Evolutionary conservation across 2,329 filamentous ascomycete species (phyloP).

Genomic region (Lithohypha guttulata): DNA sequence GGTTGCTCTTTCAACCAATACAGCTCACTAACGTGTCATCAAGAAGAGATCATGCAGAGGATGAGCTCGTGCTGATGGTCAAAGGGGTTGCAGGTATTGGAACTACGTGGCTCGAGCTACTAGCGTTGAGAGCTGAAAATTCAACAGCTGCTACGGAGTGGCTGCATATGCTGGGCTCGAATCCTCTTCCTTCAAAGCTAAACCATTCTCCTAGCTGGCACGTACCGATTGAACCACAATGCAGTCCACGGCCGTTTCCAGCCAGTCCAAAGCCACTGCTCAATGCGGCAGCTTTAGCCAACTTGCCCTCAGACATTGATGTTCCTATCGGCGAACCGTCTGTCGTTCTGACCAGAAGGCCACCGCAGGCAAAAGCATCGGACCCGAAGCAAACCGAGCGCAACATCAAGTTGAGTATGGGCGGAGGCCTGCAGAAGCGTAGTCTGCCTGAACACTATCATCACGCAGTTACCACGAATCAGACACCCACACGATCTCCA

Average conservation of each 20-base stretch:
- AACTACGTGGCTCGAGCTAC: constrained; percentile 69
- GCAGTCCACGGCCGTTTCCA: constrained; percentile 19
- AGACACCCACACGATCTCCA: constrained; percentile 11
- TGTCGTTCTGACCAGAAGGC: constrained; percentile 11
- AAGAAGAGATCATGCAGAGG: constrained; percentile 58
- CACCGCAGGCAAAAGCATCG: neutral
- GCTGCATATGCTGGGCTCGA: constrained; percentile 69
- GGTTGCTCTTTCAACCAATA: constrained; percentile 89
- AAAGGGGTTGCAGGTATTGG: constrained; percentile 54
- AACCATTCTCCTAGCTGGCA: constrained; percentile 43
- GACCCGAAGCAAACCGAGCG: constrained; percentile 7
- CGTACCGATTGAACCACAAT: constrained; percentile 12
- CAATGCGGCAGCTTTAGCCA: constrained; percentile 19
- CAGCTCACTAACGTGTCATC: constrained; percentile 63
- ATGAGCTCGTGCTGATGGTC: constrained; percentile 78
- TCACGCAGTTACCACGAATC: neutral
- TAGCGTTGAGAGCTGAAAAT: constrained; percentile 65
- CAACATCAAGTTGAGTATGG: constrained; percentile 16
- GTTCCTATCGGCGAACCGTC: constrained; percentile 47
- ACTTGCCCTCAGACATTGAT: constrained; percentile 44
- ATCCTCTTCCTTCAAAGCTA: constrained; percentile 51
- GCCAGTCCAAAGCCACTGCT: constrained; percentile 32
- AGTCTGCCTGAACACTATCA: constrained; percentile 9
- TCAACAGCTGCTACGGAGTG: constrained; percentile 74
- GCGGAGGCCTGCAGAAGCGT: constrained; percentile 19